Conservation (phyloP, 306 rosid species). For the Lagenaria siceraria region DNA sequence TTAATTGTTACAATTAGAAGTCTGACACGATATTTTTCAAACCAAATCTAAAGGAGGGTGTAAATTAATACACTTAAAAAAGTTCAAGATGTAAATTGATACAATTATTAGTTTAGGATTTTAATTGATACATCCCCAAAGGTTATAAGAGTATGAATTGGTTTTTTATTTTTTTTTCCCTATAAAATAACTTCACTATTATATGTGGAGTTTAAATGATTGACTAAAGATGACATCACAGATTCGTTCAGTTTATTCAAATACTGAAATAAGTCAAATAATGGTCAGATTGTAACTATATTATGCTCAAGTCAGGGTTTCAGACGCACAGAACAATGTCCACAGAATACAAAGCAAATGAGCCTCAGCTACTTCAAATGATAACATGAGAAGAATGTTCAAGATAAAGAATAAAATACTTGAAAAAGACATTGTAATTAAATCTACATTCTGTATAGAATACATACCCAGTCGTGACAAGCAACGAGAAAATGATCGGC, state of each 20-base stretch:
- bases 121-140: no score
- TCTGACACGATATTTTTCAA: no score
- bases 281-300: not conserved
- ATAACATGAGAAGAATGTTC: not conserved
- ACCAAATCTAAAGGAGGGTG: no score
- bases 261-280: not conserved
- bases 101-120: no score
- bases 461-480: conserved; percentile 87
- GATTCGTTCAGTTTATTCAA: not conserved
- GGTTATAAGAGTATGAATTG: no score
- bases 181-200: no score
- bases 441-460: not conserved
- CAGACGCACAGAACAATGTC: not conserved
- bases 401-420: not conserved
- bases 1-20: no score
- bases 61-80: no score
- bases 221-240: no score
- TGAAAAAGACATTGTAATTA: not conserved
- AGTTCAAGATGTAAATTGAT: no score
- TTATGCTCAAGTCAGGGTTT: not conserved
- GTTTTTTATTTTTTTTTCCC: no score
- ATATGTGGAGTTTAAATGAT: no score
- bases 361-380: not conserved
- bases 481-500: conserved; percentile 88
- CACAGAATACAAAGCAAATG: not conserved